Evolutionary conservation across 257 asterid genomes (phyloP).

Genomic region (Fraxinus americana): DNA sequence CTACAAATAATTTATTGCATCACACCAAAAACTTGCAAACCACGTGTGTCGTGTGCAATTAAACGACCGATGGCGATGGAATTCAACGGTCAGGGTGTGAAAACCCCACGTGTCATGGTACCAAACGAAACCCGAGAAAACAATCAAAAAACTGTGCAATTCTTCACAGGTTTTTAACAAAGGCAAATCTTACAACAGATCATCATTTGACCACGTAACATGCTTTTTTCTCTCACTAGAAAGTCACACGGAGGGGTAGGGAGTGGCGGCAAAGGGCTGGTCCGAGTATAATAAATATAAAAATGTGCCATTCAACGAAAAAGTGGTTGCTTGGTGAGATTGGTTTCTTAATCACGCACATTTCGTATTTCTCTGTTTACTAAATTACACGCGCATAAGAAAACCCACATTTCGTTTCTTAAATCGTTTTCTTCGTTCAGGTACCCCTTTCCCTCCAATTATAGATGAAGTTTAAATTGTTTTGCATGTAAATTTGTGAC

Average conservation of each 20-base stretch:
- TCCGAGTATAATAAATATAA: not conserved
- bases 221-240: not conserved
- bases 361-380: not conserved
- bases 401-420: slow-evolving; percentile 21
- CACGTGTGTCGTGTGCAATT: not conserved
- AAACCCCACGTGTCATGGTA: not conserved
- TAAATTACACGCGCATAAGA: slow-evolving; percentile 1
- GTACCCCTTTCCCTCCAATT: slow-evolving; percentile 15
- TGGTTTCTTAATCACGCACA: slow-evolving; percentile 17
- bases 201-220: not conserved
- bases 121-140: not conserved
- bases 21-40: not conserved
- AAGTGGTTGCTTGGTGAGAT: slow-evolving; percentile 39
- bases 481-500: slow-evolving; percentile 14
- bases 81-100: not conserved
- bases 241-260: not conserved
- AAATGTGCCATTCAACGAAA: slow-evolving; percentile 42
- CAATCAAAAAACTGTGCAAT: not conserved
- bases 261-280: not conserved
- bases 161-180: not conserved
- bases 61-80: not conserved
- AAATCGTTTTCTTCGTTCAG: slow-evolving; percentile 13
- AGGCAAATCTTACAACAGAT: not conserved
- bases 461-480: slow-evolving; percentile 12
- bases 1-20: not conserved